phyloP scores from a whole-genome alignment of 352 stramenopile genomes.

The Phytophthora quininea region DNA sequence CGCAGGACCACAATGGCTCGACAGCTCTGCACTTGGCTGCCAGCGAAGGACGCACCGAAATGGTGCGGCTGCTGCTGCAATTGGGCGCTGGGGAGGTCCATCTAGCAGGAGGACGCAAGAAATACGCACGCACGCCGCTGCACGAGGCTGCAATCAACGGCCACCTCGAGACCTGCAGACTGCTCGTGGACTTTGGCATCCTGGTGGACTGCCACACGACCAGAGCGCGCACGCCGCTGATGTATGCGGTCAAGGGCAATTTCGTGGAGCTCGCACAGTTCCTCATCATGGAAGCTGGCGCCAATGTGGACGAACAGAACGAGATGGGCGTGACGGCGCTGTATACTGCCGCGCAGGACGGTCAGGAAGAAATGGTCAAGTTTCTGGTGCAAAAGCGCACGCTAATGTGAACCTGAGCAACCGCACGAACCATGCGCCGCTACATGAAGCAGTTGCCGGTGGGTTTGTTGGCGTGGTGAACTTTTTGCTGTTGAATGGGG shows the following conservation, averaged over 20 bases:
- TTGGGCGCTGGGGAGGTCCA: constrained; percentile 66
- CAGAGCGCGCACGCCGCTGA: constrained; percentile 70
- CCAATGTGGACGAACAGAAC: constrained; percentile 78
- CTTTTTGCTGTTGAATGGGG: constrained; percentile 63
- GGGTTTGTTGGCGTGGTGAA: constrained; percentile 50
- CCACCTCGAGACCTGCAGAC: constrained; percentile 51
- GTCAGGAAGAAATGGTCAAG: constrained; percentile 49
- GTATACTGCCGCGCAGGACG: constrained; percentile 70
- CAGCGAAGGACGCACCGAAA: constrained; percentile 53
- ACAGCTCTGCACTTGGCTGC: constrained; percentile 71
- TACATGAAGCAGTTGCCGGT: constrained; percentile 74
- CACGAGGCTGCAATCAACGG: constrained; percentile 77
- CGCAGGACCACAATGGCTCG: constrained; percentile 70
- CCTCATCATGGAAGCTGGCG: constrained; percentile 49
- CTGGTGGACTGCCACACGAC: constrained; percentile 84
- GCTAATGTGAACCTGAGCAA: constrained; percentile 69
- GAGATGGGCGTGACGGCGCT: constrained; percentile 81
- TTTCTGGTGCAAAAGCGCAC: constrained; percentile 47
- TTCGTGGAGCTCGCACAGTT: constrained; percentile 55
- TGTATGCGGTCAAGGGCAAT: constrained; percentile 77
- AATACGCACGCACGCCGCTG: constrained; percentile 72
- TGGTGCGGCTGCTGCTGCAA: constrained; percentile 52
- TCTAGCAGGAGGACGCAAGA: constrained; percentile 60
- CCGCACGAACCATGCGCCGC: constrained; percentile 62
- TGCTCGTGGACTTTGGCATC: constrained; percentile 64